A percentile compares a stretch with the other conserved stretches of the same genome.
phyloP scores from a whole-genome alignment of 495 filamentous ascomycete genomes.

The Penicillium turbatum region DNA sequence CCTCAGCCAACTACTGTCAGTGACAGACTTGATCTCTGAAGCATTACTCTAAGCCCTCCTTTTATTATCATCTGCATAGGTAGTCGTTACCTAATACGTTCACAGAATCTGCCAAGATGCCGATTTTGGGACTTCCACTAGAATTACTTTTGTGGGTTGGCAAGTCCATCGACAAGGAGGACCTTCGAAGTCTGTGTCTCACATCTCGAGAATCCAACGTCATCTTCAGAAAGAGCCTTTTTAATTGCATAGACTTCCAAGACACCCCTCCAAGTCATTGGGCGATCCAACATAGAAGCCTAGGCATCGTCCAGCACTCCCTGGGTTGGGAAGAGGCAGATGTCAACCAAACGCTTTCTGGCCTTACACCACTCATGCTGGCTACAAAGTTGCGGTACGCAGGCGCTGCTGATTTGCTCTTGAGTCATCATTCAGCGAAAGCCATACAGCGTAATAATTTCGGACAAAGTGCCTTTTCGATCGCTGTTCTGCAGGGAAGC shows the following conservation, averaged over 20 bases:
- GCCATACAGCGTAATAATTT: not conserved
- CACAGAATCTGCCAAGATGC: not conserved
- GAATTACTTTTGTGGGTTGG: constrained; percentile 1
- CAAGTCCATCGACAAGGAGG: not conserved
- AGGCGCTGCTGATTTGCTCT: constrained; percentile 1
- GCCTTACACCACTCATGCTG: not conserved
- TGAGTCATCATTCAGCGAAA: not conserved
- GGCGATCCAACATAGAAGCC: constrained; percentile 1
- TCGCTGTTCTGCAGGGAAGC: not conserved
- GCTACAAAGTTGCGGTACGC: constrained; percentile 2
- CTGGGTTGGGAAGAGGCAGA: constrained; percentile 1
- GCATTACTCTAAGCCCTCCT: no score
- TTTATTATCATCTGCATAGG: no score
- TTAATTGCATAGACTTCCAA: not conserved
- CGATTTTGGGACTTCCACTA: constrained; percentile 1
- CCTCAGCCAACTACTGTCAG: no score
- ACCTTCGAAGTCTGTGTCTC: not conserved
- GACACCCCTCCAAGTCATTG: not conserved
- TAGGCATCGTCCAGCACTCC: not conserved
- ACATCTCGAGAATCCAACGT: not conserved
- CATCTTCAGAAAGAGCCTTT: not conserved
- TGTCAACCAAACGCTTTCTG: not conserved
- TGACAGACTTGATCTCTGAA: not conserved
- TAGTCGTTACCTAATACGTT: no score
- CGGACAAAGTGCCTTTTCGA: not conserved